phyloP scores from a whole-genome alignment of 2,329 filamentous ascomycete genomes.

The Mycosphaerella sp. region DNA sequence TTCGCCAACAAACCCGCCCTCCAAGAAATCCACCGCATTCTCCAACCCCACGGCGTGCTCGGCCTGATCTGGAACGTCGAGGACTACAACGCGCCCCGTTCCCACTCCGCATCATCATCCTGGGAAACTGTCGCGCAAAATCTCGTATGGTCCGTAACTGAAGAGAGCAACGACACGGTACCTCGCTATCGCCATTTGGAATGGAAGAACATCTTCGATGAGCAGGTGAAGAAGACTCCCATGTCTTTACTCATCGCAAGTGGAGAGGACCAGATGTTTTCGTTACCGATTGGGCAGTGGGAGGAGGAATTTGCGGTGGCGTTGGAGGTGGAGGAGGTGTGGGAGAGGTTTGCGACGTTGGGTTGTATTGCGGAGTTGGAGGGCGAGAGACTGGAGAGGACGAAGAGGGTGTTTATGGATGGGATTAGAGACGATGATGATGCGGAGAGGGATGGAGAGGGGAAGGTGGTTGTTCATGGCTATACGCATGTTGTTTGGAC shows the following conservation, averaged over 20 bases:
- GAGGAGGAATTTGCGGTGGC: slow-evolving; percentile 53
- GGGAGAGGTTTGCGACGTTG: slow-evolving; percentile 59
- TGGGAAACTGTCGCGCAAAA: slow-evolving; percentile 61
- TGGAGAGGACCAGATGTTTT: slow-evolving; percentile 49
- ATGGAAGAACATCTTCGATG: slow-evolving; percentile 61
- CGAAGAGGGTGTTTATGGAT: slow-evolving; percentile 49
- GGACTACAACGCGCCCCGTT: slow-evolving; percentile 54
- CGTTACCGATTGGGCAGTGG: slow-evolving; percentile 55
- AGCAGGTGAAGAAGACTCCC: slow-evolving; percentile 50
- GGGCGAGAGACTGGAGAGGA: slow-evolving; percentile 46
- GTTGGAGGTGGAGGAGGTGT: slow-evolving; percentile 55
- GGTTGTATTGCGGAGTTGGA: slow-evolving; percentile 60
- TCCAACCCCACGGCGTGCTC: slow-evolving; percentile 55
- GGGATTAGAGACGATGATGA: slow-evolving; percentile 47
- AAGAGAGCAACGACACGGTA: slow-evolving; percentile 53
- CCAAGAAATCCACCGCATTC: slow-evolving; percentile 59
- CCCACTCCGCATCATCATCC: slow-evolving; percentile 49
- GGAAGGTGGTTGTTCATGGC: slow-evolving; percentile 60
- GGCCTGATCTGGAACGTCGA: slow-evolving; percentile 60
- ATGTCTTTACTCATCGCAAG: slow-evolving; percentile 38
- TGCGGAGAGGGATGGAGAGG: slow-evolving; percentile 54
- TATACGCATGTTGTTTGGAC: slow-evolving; percentile 61
- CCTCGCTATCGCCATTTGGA: slow-evolving; percentile 59
- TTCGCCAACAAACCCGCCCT: slow-evolving; percentile 61
- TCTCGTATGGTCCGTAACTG: slow-evolving; percentile 50